phyloP scores from a whole-genome alignment of 2,329 filamentous ascomycete genomes.

The Trichophaea hybrida region DNA sequence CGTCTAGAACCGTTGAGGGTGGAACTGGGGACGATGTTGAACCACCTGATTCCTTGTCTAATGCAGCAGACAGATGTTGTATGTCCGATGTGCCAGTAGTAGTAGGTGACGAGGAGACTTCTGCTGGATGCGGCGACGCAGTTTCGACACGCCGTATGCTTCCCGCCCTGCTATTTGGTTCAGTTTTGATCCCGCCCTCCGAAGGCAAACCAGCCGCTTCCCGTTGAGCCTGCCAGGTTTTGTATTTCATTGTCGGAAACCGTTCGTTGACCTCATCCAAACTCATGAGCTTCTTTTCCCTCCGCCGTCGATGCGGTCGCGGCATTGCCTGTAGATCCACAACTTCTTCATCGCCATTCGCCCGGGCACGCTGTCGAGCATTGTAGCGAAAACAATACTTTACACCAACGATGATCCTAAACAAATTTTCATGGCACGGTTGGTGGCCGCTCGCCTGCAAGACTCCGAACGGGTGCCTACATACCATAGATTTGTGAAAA shows the following conservation, averaged over 20 bases:
- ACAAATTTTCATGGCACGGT: conserved; percentile 8
- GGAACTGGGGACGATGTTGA: not conserved
- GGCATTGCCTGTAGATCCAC: conserved; percentile 81
- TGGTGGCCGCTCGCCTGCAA: conserved; percentile 5
- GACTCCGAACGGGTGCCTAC: conserved; percentile 29
- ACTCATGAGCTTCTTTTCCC: conserved; percentile 97
- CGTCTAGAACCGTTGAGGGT: not conserved
- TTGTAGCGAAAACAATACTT: conserved; percentile 99
- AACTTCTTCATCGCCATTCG: conserved; percentile 65
- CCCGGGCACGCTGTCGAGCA: conserved; percentile 70
- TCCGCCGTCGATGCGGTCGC: conserved; percentile 56
- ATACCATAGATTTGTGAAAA: conserved; percentile 97
- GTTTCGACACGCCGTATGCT: conserved; percentile 54
- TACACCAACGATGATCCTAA: conserved; percentile 98
- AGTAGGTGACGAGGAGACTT: not conserved
- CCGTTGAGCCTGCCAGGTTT: conserved; percentile 74
- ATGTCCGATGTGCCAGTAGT: not conserved
- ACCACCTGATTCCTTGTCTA: conserved; percentile 27
- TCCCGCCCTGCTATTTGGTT: conserved; percentile 54
- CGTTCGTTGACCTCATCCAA: conserved; percentile 98
- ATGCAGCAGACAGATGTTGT: conserved; percentile 9
- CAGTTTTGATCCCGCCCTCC: conserved; percentile 60
- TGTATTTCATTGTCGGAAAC: conserved; percentile 93
- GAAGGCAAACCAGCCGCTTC: conserved; percentile 73
- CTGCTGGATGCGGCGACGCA: conserved; percentile 24